Conservation (phyloP, 2,329 filamentous ascomycete species). For the Pseudodiploospora longispora region DNA sequence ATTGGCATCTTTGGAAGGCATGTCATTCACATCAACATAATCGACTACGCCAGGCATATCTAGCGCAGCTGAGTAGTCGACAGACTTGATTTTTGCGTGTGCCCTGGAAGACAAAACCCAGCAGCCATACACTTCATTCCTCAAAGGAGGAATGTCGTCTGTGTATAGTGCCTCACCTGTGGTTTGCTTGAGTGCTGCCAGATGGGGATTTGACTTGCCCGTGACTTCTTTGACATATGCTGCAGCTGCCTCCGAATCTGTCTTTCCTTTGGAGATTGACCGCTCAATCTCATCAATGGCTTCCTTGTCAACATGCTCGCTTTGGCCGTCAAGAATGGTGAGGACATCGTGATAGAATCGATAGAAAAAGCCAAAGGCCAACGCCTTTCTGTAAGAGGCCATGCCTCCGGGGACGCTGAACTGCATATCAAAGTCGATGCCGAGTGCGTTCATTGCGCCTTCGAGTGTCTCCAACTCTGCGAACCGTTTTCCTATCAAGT, state of each 20-base stretch:
- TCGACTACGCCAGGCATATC: constrained; percentile 80
- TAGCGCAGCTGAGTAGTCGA: constrained; percentile 68
- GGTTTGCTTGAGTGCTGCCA: constrained; percentile 87
- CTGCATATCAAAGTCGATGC: constrained; percentile 76
- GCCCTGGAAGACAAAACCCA: constrained; percentile 83
- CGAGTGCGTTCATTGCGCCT: constrained; percentile 82
- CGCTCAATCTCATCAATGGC: constrained; percentile 80
- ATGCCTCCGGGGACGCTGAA: constrained; percentile 95
- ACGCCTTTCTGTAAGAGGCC: constrained; percentile 87
- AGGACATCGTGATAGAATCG: constrained; percentile 91
- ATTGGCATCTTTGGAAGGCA: constrained; percentile 73
- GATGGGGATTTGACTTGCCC: constrained; percentile 77
- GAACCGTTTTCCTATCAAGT: constrained; percentile 68
- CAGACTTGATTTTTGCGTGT: constrained; percentile 72
- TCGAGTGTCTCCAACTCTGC: constrained; percentile 78
- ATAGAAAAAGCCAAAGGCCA: constrained; percentile 93
- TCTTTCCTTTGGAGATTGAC: constrained; percentile 68
- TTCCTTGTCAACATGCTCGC: constrained; percentile 54
- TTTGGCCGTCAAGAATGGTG: constrained; percentile 44
- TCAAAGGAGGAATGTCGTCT: constrained; percentile 80
- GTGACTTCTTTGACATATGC: constrained; percentile 77
- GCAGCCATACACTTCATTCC: constrained; percentile 83
- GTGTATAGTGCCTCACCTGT: constrained; percentile 95
- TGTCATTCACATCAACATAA: constrained; percentile 73
- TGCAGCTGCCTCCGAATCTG: constrained; percentile 65